Evolutionary conservation across 108 stramenopile genomes (phyloP), one percentile per base, ranked within the genome.

Genomic region (Chaetoceros muelleri): DNA sequence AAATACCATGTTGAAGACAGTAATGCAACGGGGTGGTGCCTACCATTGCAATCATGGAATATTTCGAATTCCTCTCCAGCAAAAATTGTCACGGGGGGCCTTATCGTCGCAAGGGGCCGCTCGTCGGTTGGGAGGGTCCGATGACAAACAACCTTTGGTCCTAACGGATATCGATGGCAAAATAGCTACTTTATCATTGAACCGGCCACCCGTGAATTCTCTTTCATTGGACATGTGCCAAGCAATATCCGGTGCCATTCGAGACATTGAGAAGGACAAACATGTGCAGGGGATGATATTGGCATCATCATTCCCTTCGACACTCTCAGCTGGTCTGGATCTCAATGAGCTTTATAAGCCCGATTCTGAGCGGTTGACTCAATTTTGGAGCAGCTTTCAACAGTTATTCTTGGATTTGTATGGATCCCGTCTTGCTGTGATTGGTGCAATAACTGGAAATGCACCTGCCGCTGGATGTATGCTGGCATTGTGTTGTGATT

Each of bases 381-480:
- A 61, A 30, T 94, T 86, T 57, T 94, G 93, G 93, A 68, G 54
- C 1, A 69, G 76, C 0, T 72, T 94, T 53, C 93, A 94, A 53
- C 79, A 88, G 49, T 53, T 90, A 17, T 94, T 75, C 54, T 49
- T 94, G 24, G 87, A 87, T 70, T 64, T 90, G 60, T 90, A 90
- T 56, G 88, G 88, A 2, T 62, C 70, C 13, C 70, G 82, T 1
- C 51, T 90, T 16, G 76, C 86, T 10, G 74, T 70, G 19, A 57
- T 91, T 51, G 83, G 85, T 1, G 75, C 74, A 26, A 75, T 94
- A 48, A 67, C 73, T 22, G 93, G 89, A 0, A 78, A 78, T 66
- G 83, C 93, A 29, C 86, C 87, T 30, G 93, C 93, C 2, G 93
- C 76, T 34, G 93, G 93, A 19, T 94, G 93, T 52, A 77, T 94